Base-by-base conservation (phyloP, 2,329 filamentous ascomycete species). In the Fusarium tuaranense region DNA sequence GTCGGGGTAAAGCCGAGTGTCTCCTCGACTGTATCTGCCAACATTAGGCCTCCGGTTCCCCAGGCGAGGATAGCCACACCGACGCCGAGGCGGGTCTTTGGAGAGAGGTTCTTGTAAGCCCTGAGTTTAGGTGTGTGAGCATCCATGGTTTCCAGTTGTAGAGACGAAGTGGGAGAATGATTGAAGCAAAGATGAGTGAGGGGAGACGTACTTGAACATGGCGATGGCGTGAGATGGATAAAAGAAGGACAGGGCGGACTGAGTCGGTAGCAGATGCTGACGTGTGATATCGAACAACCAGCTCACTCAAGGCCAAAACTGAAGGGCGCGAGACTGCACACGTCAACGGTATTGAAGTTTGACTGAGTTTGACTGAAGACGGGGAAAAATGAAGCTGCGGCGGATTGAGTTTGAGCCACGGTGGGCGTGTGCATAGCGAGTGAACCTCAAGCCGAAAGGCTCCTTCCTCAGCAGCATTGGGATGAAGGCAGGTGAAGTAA, bases 41-140 rank as follows among this genome's bases (percentile, higher is more conserved):
- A 80, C 80, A 92, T 92, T n/a, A 97, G 87, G 18, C 94, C 95
- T 46, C 91, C 85, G 46, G 87, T 85, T 16, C 94, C 94, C 90
- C 95, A 98, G 38, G 90, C 90, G 79, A 98, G 90, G 75, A 97
- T 84, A 77, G 91, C 93, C 59, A 91, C 81, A 76, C 95, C 95
- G 72, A 97, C 87, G 58, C 92, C 84, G 48, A 94, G 84, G 67
- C 93, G 93, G 27, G 93, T 92, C 76, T 89, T 92, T 20, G 92
- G 89, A 5, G 92, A 85, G 64, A 97, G 91, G 77, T 89, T 90
- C 80, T 88, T 92, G 86, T 95, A 97, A 63, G 91, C 87, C 78
- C 92, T 93, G 62, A 13, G 20, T 61, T 65, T 36, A 2, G 18
- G 9, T 9, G 38, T 63, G 67, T 75, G 34, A 75, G 48, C 10